These are phyloP conservation scores for Termitomyces sp. DNA, from an alignment of 768 basidiomycete genomes.

Conservation along the genomic window DNA sequence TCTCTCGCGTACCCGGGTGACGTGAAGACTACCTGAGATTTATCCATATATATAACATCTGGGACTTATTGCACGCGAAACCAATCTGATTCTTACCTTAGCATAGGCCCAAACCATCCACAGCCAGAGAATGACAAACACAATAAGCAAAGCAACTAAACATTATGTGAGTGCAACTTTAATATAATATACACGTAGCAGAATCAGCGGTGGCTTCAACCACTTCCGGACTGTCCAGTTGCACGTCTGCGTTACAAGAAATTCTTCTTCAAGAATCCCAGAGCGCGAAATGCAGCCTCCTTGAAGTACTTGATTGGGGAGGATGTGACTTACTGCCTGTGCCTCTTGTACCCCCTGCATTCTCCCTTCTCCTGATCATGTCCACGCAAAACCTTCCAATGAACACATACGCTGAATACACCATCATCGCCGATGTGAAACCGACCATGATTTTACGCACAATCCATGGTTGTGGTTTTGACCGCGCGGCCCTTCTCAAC, in stretches of 20 bases:
- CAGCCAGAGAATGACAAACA: constrained; percentile 60
- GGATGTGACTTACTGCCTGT: constrained; percentile 61
- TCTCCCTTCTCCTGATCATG: constrained; percentile 51
- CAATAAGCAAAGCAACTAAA: constrained; percentile 65
- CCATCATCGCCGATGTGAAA: constrained; percentile 57
- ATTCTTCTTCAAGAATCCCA: not conserved
- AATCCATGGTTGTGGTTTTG: constrained; percentile 69
- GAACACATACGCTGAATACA: constrained; percentile 76
- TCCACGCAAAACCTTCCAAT: constrained; percentile 67
- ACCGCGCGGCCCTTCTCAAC: constrained; percentile 38
- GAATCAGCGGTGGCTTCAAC: not conserved
- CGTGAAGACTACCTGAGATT: constrained; percentile 54
- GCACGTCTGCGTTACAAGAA: not conserved
- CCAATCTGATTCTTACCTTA: constrained; percentile 42
- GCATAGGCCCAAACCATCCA: constrained; percentile 80
- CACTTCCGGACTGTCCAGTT: not conserved
- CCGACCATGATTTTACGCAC: constrained; percentile 65
- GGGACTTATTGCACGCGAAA: not conserved
- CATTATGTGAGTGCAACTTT: constrained; percentile 5
- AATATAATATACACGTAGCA: not conserved
- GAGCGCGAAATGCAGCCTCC: not conserved
- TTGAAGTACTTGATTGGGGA: not conserved
- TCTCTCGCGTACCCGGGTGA: constrained; percentile 68
- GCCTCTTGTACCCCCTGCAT: constrained; percentile 43
- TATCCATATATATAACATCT: not conserved